phyloP scores from a whole-genome alignment of 306 rosid species.

The Delonix regia region DNA sequence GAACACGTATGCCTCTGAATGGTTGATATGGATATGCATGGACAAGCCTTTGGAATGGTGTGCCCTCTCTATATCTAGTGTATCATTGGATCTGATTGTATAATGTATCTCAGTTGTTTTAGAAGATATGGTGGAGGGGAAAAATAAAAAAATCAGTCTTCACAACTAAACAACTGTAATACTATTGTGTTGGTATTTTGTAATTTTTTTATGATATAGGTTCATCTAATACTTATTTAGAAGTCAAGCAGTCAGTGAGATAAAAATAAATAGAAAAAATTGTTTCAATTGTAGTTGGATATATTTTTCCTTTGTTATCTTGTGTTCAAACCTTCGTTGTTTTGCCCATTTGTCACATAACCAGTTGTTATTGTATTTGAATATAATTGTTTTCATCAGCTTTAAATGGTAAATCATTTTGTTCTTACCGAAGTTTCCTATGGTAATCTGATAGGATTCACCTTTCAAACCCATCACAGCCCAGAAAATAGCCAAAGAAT shows the following conservation, averaged over 20 bases:
- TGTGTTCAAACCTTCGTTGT: neutral
- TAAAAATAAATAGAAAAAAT: neutral
- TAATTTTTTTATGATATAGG: no score
- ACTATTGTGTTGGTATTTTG: no score
- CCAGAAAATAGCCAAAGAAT: no score
- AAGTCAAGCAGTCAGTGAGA: neutral
- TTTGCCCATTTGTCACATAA: neutral
- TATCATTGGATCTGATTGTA: no score
- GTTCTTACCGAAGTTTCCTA: constrained; percentile 13
- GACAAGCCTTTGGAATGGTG: neutral
- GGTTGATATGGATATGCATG: neutral
- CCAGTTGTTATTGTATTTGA: constrained; percentile 10
- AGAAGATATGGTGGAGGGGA: constrained; percentile 2
- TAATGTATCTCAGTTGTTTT: neutral
- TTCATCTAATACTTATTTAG: no score
- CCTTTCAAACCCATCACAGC: no score
- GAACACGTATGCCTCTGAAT: neutral
- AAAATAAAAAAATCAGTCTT: neutral
- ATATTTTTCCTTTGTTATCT: neutral
- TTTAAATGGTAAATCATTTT: constrained; percentile 4
- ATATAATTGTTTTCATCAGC: neutral
- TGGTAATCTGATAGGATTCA: no score
- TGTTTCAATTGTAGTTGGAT: neutral
- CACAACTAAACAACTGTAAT: neutral
- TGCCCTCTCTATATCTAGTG: no score